Percentiles rank a stretch among this genome's conserved stretches.
phyloP scores from a whole-genome alignment of 2,329 filamentous ascomycete species.

The Fusarium devonianum region DNA sequence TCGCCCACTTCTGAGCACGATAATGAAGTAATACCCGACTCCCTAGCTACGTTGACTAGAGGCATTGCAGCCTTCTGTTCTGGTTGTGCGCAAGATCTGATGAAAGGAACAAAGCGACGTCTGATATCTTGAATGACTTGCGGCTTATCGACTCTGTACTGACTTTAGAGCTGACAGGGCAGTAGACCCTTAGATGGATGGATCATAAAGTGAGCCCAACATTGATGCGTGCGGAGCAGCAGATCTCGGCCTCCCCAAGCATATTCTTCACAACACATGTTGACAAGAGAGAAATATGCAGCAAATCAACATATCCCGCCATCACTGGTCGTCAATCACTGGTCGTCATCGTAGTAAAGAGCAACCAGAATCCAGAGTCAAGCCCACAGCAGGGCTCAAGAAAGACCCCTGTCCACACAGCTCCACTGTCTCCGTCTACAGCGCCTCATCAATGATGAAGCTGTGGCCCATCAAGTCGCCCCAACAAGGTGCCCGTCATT shows the following conservation, averaged over 20 bases:
- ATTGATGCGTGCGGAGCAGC: neutral
- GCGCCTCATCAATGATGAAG: neutral
- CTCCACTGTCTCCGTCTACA: neutral
- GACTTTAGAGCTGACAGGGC: slow-evolving; percentile 1
- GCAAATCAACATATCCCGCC: no score
- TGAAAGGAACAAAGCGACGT: slow-evolving; percentile 13
- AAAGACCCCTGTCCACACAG: slow-evolving; percentile 1
- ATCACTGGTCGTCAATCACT: slow-evolving; percentile 1
- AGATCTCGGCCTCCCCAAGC: no score
- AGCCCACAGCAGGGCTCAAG: slow-evolving; percentile 9
- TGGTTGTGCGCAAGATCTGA: slow-evolving; percentile 4
- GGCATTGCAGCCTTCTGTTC: neutral
- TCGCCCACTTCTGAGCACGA: no score
- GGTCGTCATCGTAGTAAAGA: neutral
- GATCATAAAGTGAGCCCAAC: neutral
- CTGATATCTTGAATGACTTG: neutral
- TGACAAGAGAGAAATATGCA: no score
- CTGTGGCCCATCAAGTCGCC: neutral
- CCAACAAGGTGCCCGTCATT: neutral
- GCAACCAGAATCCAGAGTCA: neutral
- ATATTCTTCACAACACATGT: no score
- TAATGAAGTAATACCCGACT: neutral
- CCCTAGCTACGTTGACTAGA: slow-evolving; percentile 21
- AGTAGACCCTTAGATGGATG: neutral
- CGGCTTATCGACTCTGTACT: neutral